Evolutionary conservation across 345 rosid species (phyloP), one percentile per base, ranked within the genome.

Genomic region (Chamaenerion angustifolium): DNA sequence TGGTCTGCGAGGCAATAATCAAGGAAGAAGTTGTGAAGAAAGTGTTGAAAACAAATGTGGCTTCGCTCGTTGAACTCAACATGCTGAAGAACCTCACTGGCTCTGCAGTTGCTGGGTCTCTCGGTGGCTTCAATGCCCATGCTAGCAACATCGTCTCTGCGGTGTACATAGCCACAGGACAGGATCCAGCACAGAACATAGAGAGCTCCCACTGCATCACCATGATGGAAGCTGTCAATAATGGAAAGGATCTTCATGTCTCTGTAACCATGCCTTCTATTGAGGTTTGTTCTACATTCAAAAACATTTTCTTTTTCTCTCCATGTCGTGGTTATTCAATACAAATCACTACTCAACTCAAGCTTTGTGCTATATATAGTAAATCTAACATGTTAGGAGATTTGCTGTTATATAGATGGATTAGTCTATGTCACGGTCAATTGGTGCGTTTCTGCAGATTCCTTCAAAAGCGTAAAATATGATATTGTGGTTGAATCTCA

Each of bases 171-270:
- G 95, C 95, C 12, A 86, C 95, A 0, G 95, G 93, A 16, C 95
- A 86, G 71, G 95, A 86, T 67, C 95, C 95, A 37, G 95, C 93
- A 12, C 95, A 86, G 65, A 86, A 86, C 47, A 68, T 83, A 0
- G 95, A 86, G 74, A 86, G 93, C 48, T 86, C 95, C 65, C 88
- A 86, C 45, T 86, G 95, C 70, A 80, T 83, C 14, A 86, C 95
- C 27, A 78, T 86, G 95, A 83, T 86, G 93, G 95, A 86, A 76
- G 79, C 86, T 3, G 64, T 83, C 44, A 83, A 83, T 52, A 80
- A 64, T 12, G 88, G 89, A 15, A 77, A 80, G 66, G 95, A 86
- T 45, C 78, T 86, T 5, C 95, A 83, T 53, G 44, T 86, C 17
- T 86, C 95, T 0, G 95, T 83, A 23, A 74, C 93, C 15, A 86